Base-by-base conservation (phyloP, 768 basidiomycete genomes). In the Xerocomus brunneocitrinus region DNA sequence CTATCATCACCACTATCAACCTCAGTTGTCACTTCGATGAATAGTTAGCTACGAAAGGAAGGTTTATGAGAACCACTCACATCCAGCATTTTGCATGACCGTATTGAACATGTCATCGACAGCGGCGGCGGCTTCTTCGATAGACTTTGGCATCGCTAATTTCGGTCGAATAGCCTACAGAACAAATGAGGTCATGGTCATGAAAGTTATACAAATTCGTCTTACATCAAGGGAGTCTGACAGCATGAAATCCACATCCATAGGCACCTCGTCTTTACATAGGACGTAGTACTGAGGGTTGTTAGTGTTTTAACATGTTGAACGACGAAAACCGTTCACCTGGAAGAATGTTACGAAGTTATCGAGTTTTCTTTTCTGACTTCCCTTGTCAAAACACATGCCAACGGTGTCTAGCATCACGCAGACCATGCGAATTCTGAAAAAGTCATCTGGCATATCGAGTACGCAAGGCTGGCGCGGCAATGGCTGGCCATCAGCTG, bases 211-310 rank as follows among this genome's bases (percentile, higher is more conserved):
- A 48, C 27, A 42, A 49, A 25, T 31, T 31, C 16, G 4, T 54
- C 73, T 60, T 58, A 92, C 92, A 74, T 98, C 95, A 8, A 99
- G 70, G 1, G 95, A 97, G 68, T 99, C 97, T 0, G 84, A 83
- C 7, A 97, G 69, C 92, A 98, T 95, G 71, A 98, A 99, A 49
- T 97, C 95, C 10, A 97, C 88, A 57, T 99, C 97, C 94, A 98
- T 95, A 0, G 97, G 87, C n/a, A 95, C 68, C 24, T 83, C 76
- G 42, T 85, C 79, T 72, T 99, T 99, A 74, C 89, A 91, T n/a
- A 86, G 77, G 14, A 89, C 76, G 68, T 98, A 99, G 54, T 94
- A 86, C 82, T 86, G 55, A 47, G 22, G 35, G 14, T 43, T 43
- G 47, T 61, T n/a, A 56, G 48, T 46, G 28, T 47, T 39, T 43